A percentile compares a stretch with the other conserved stretches of the same genome.
phyloP scores from a whole-genome alignment of 2,329 filamentous ascomycete genomes.

The Zasmidium cellare region DNA sequence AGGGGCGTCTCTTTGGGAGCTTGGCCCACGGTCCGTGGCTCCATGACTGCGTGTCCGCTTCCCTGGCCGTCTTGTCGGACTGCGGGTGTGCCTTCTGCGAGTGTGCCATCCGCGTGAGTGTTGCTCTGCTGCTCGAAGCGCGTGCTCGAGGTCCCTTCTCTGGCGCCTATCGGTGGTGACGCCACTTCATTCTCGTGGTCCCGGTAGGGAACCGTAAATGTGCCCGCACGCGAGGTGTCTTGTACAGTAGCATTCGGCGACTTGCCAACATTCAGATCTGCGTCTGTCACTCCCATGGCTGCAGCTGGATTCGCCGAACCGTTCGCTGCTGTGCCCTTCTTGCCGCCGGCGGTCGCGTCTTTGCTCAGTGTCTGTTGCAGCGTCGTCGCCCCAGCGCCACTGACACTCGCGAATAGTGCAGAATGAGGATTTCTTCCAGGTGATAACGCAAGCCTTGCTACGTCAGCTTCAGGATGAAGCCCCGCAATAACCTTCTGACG shows the following conservation, averaged over 20 bases:
- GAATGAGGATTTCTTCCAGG: constrained; percentile 24
- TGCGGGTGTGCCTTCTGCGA: constrained; percentile 45
- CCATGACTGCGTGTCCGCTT: constrained; percentile 48
- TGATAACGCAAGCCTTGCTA: constrained; percentile 27
- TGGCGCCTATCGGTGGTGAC: constrained; percentile 36
- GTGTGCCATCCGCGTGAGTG: constrained; percentile 46
- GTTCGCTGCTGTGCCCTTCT: constrained; percentile 6
- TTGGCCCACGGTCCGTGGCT: constrained; percentile 50
- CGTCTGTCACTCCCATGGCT: background rate
- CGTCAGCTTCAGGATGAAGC: constrained; percentile 31
- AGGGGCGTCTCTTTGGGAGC: constrained; percentile 48
- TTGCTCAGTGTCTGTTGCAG: constrained; percentile 2
- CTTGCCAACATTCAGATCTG: constrained; percentile 16
- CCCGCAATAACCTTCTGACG: constrained; percentile 42
- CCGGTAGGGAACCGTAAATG: constrained; percentile 27
- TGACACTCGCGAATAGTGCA: constrained; percentile 13
- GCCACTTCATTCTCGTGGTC: constrained; percentile 34
- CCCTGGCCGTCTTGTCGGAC: constrained; percentile 44
- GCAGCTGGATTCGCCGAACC: constrained; percentile 1
- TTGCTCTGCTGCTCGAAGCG: constrained; percentile 42
- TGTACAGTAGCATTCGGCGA: constrained; percentile 12
- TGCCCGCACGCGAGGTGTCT: constrained; percentile 20
- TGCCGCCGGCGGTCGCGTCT: constrained; percentile 1
- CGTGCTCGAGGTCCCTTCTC: constrained; percentile 43
- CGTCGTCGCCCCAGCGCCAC: constrained; percentile 6